Conservation (phyloP, 2,329 filamentous ascomycete genomes). For the Epichloe glyceriae region DNA sequence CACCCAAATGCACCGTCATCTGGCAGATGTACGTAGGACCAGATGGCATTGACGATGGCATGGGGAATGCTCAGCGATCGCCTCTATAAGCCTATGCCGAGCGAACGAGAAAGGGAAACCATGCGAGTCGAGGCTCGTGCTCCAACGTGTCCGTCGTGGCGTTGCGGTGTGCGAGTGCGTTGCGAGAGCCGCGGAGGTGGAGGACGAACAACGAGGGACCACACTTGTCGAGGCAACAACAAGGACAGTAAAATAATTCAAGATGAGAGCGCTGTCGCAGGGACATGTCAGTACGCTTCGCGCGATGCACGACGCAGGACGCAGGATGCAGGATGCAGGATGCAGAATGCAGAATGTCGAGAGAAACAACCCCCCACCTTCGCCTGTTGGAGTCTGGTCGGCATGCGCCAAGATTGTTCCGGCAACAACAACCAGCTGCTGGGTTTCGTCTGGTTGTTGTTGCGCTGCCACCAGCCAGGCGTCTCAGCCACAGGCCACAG, state of each 20-base stretch:
- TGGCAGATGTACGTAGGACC: slow-evolving; percentile 18
- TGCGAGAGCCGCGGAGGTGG: too few species aligned
- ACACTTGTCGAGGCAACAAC: too few species aligned
- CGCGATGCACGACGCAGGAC: neutral
- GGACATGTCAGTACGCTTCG: neutral
- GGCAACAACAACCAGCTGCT: neutral
- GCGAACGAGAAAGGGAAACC: neutral
- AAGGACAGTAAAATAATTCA: neutral
- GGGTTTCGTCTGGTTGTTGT: too few species aligned
- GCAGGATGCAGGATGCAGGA: neutral
- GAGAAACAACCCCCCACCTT: neutral
- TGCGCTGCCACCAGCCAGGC: too few species aligned
- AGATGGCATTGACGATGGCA: slow-evolving; percentile 2
- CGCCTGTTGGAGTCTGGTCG: neutral
- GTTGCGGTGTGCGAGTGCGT: slow-evolving; percentile 2
- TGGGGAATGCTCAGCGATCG: neutral
- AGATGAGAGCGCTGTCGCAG: neutral
- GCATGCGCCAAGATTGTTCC: neutral
- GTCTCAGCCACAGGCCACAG: too few species aligned
- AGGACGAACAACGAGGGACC: too few species aligned
- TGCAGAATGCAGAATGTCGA: neutral
- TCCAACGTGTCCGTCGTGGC: neutral
- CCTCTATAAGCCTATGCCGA: neutral
- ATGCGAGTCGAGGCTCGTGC: slow-evolving; percentile 1
- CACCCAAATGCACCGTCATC: slow-evolving; percentile 31